Evolutionary conservation across 2,329 filamentous ascomycete species (phyloP), one percentile per base, ranked within the genome.

Genomic region (Chrysosporium queenslandicum): DNA sequence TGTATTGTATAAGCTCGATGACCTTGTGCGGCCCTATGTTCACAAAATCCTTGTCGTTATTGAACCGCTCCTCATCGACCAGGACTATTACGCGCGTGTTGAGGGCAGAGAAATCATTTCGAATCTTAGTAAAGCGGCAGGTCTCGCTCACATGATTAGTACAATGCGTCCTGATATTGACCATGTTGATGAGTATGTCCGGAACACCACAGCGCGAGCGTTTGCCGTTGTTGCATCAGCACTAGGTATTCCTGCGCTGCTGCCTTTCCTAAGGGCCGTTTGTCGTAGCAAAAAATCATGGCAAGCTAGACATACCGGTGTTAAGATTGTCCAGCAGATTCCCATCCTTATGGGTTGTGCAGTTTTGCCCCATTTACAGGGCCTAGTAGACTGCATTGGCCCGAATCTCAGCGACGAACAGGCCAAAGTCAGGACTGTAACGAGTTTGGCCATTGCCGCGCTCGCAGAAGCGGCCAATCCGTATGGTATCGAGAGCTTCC

Each of bases 31-130:
- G 37, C 92, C 92, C 20, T 98, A 91, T 58, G 91, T 95, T 14
- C 94, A 98, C 75, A 97, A 97, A 74, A 98, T 98, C 57, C 72
- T 98, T 53, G 92, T 98, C 50, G 92, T 98, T 65, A 98, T 98
- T 62, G 94, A 98, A 69, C 92, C 92, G n/a, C 77, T 98, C 46
- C 85, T 98, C 59, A 98, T 98, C 64, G 94, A 98, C 66, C 92
- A 98, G 73, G 94, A 98, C 71, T 98, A 98, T 72, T 98, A 98
- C 68, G 92, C 94, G 39, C 85, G 92, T 67, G 92, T 98, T 4
- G 92, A 98, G 70, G 92, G 92, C 69, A 87, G 92, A 60, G 92
- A 98, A 68, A 98, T 98, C 62, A 98, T 98, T 61, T 97, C 91
- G 52, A 98, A 98, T 67, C 80, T 98, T 46, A 87, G 86, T 66